A percentile compares a stretch with the other conserved stretches of the same genome.
These are phyloP conservation scores for Cladosporium oxysporum DNA, from an alignment of 2,329 filamentous ascomycete genomes.

Conservation along the genomic window DNA sequence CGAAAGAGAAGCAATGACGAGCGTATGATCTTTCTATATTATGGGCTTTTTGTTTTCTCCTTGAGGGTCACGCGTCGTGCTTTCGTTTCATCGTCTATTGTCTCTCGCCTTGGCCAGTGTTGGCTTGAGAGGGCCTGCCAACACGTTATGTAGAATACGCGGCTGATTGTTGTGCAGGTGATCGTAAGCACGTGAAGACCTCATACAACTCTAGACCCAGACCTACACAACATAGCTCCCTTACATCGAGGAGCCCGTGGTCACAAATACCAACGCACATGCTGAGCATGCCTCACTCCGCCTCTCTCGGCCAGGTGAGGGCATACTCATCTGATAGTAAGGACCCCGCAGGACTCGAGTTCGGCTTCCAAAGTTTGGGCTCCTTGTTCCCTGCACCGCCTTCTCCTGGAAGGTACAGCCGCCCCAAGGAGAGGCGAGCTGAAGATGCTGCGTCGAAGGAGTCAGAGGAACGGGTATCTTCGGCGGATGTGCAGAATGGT, in stretches of 20 bases:
- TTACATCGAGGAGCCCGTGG: background rate
- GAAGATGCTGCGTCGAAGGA: background rate
- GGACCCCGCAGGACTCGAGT: background rate
- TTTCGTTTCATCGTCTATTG: background rate
- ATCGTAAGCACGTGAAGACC: background rate
- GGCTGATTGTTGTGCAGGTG: conserved; percentile 3
- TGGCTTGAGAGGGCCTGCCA: background rate
- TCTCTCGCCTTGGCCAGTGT: background rate
- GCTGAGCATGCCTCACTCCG: background rate
- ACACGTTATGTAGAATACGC: background rate
- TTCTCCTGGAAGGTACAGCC: conserved; percentile 30
- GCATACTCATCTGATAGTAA: conserved; percentile 27
- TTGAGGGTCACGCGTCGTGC: background rate
- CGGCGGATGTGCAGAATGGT: background rate
- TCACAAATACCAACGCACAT: conserved; percentile 23
- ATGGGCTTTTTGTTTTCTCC: conserved; percentile 13
- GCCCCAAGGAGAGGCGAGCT: conserved; percentile 22
- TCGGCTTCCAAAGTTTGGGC: conserved; percentile 35
- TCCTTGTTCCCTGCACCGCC: conserved; percentile 30
- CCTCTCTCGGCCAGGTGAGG: conserved; percentile 21
- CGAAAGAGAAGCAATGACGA: conserved; percentile 8
- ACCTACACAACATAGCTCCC: background rate
- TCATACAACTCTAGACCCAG: background rate
- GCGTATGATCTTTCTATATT: conserved; percentile 14
- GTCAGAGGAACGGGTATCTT: background rate